These are phyloP conservation scores for Centaurea solstitialis DNA, from an alignment of 129 eudicot species.

Conservation along the genomic window DNA sequence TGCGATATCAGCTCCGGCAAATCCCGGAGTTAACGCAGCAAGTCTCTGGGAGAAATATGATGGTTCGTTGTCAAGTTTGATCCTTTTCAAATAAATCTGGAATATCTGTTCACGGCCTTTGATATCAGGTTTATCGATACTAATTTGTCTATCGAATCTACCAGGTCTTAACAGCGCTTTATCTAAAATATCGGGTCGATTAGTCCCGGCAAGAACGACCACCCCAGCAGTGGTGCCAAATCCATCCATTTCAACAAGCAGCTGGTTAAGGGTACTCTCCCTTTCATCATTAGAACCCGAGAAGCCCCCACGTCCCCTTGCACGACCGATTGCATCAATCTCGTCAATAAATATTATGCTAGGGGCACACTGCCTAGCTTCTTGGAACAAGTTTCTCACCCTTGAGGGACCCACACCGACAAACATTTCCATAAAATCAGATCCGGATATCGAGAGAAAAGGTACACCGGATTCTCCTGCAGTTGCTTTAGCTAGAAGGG, in stretches of 20 bases:
- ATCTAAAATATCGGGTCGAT: conserved; percentile 87
- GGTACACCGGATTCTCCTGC: conserved; percentile 98
- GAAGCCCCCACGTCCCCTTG: conserved; percentile 92
- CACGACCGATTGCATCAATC: conserved; percentile 95
- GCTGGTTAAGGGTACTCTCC: conserved; percentile 86
- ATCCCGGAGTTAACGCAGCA: conserved; percentile 94
- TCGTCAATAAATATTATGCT: conserved; percentile 91
- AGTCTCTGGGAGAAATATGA: conserved; percentile 84
- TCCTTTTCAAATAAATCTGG: conserved; percentile 66
- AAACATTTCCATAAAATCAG: conserved; percentile 97
- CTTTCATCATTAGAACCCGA: conserved; percentile 82
- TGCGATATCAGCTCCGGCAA: conserved; percentile 96
- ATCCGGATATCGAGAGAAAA: conserved; percentile 82
- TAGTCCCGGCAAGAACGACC: conserved; percentile 95
- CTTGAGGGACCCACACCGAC: conserved; percentile 99
- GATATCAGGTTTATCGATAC: conserved; percentile 88
- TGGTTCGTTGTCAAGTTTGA: conserved; percentile 87
- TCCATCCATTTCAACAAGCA: conserved; percentile 97
- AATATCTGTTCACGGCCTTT: conserved; percentile 93
- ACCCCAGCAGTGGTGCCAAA: conserved; percentile 91
- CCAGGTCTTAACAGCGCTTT: conserved; percentile 96
- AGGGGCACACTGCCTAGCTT: conserved; percentile 93
- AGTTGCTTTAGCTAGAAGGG: conserved; percentile 88
- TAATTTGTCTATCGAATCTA: conserved; percentile 84
- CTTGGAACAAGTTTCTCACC: conserved; percentile 88